A percentile compares a stretch with the other conserved stretches of the same genome.
Conservation (phyloP, 2,329 filamentous ascomycete genomes). For the Cladosporium sphaerospermum region DNA sequence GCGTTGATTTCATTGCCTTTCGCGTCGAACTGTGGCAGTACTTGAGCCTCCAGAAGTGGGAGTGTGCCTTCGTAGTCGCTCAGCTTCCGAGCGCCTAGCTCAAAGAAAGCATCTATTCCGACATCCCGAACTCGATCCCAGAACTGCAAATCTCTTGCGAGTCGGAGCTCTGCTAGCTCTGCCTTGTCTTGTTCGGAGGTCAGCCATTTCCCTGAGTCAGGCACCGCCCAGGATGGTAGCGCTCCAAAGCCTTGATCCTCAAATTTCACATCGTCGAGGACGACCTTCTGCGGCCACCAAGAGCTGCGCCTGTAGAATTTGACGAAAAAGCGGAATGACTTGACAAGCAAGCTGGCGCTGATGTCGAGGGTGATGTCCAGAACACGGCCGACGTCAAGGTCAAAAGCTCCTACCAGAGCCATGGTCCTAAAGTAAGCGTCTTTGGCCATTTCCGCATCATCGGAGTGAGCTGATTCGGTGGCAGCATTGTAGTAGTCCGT, state of each 20-base stretch:
- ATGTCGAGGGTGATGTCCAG: conserved; percentile 93
- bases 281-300: conserved; percentile 80
- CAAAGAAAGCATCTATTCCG: conserved; percentile 81
- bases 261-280: conserved; percentile 44
- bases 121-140: conserved; percentile 73
- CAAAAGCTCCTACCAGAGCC: conserved; percentile 91
- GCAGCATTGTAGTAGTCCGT: conserved; percentile 92
- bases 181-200: conserved; percentile 64
- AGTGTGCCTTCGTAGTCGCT: conserved; percentile 48
- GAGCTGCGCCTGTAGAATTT: conserved; percentile 87
- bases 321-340: conserved; percentile 89
- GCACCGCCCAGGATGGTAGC: conserved; percentile 80
- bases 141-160: conserved; percentile 65
- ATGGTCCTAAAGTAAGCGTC: conserved; percentile 89
- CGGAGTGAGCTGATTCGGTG: conserved; percentile 61
- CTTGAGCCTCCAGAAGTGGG: conserved; percentile 24
- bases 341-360: conserved; percentile 86
- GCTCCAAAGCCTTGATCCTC: conserved; percentile 52
- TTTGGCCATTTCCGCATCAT: conserved; percentile 69
- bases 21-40: conserved; percentile 28
- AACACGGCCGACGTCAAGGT: conserved; percentile 90
- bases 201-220: conserved; percentile 58
- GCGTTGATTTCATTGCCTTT: conserved; percentile 33
- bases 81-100: conserved; percentile 68
- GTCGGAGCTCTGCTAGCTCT: conserved; percentile 50